Evolutionary conservation across 148 eudicot genomes (phyloP).

Genomic region (Limonium bicolor): DNA sequence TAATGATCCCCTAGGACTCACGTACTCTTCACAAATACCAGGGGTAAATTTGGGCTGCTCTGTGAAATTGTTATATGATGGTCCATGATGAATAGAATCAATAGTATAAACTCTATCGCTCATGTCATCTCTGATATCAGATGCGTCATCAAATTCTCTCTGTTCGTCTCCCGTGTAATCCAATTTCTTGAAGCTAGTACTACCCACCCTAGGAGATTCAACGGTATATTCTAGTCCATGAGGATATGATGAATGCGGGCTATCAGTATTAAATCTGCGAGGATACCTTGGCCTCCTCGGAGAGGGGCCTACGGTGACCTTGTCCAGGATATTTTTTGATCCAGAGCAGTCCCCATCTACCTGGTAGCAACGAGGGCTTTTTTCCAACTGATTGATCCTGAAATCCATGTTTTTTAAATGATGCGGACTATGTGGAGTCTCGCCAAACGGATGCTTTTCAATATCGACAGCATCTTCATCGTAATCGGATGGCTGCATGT

Average conservation of each 20-base stretch:
- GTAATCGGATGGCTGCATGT: conserved; percentile 23
- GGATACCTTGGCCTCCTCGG: conserved; percentile 35
- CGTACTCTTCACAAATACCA: conserved; percentile 37
- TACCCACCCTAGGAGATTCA: conserved; percentile 50
- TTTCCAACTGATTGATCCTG: conserved; percentile 72
- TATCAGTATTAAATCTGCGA: conserved; percentile 39
- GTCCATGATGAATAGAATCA: conserved; percentile 56
- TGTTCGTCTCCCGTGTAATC: conserved; percentile 28
- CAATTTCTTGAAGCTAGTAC: conserved; percentile 33
- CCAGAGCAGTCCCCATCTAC: conserved; percentile 26
- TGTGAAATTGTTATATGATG: conserved; percentile 18
- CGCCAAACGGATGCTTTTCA: conserved; percentile 60
- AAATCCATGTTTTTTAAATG: conserved; percentile 55
- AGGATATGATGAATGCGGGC: conserved; percentile 24
- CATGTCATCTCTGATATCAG: conserved; percentile 62
- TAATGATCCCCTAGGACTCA: conserved; percentile 34
- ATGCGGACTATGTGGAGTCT: conserved; percentile 45
- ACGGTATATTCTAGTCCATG: conserved; percentile 21
- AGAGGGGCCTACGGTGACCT: conserved; percentile 56
- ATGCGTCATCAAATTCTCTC: conserved; percentile 38
- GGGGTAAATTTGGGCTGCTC: conserved; percentile 36
- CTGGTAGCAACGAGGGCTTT: conserved; percentile 34
- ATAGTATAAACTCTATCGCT: conserved; percentile 82
- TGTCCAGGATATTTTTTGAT: conserved; percentile 42
- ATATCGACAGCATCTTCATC: conserved; percentile 46